phyloP scores from a whole-genome alignment of 2,329 filamentous ascomycete species.

The Westerdykella aurantiaca region DNA sequence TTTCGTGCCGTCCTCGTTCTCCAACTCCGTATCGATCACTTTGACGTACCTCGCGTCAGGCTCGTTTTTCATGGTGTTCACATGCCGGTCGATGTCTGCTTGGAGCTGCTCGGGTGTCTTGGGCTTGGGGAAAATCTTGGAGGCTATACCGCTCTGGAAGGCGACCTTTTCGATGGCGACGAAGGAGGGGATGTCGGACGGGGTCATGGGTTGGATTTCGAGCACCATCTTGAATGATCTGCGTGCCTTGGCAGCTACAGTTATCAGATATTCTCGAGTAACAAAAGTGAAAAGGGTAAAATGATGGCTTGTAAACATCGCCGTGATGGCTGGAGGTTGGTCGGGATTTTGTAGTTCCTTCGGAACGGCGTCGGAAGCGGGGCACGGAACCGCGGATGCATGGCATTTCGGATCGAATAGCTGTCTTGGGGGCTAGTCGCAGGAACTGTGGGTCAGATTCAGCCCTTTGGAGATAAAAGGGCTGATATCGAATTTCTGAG shows the following conservation, averaged over 20 bases:
- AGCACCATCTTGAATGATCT: slow-evolving; percentile 26
- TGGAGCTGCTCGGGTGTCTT: slow-evolving; percentile 14
- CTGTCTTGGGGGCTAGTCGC: too few species aligned
- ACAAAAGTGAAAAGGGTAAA: too few species aligned
- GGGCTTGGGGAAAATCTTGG: slow-evolving; percentile 15
- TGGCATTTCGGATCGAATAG: too few species aligned
- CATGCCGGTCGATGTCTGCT: slow-evolving; percentile 18
- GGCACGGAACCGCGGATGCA: too few species aligned
- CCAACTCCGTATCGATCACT: slow-evolving; percentile 29
- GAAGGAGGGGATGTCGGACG: slow-evolving; percentile 26
- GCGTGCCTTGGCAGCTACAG: not conserved
- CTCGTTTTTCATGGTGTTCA: slow-evolving; percentile 23
- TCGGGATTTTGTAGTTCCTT: too few species aligned
- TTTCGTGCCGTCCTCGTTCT: not conserved
- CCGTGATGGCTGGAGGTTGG: too few species aligned
- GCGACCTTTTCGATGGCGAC: slow-evolving; percentile 23
- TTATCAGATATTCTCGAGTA: not conserved
- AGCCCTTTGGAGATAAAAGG: too few species aligned
- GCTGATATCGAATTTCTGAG: too few species aligned
- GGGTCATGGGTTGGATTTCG: slow-evolving; percentile 23
- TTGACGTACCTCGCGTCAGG: slow-evolving; percentile 26
- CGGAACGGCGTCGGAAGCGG: too few species aligned
- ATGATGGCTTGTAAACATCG: not conserved
- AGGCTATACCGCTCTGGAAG: slow-evolving; percentile 23
- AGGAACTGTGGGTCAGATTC: too few species aligned